A percentile compares a stretch with the other conserved stretches of the same genome.
Conservation (phyloP, 768 basidiomycete genomes). For the Roridomyces roridus region DNA sequence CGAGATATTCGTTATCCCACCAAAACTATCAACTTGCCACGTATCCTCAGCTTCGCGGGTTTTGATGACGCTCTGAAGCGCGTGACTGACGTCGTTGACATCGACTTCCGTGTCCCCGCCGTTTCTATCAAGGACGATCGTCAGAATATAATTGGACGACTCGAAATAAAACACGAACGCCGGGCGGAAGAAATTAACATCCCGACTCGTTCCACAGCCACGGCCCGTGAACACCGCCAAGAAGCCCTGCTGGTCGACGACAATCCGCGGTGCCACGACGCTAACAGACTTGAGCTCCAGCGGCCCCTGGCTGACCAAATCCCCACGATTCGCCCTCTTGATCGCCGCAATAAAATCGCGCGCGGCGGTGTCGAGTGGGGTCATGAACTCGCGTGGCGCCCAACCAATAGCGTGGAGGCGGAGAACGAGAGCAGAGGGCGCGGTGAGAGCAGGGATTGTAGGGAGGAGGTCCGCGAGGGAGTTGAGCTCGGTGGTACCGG, state of each 20-base stretch:
- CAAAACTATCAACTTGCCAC: constrained; percentile 35
- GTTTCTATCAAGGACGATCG: constrained; percentile 13
- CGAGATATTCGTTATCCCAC: constrained; percentile 25
- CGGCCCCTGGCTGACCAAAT: constrained; percentile 29
- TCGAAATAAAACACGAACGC: no score
- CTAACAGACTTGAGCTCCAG: constrained; percentile 33
- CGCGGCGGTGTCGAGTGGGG: constrained; percentile 25
- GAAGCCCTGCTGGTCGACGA: constrained; percentile 34
- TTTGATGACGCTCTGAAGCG: constrained; percentile 26
- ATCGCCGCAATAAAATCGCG: constrained; percentile 31
- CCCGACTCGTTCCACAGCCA: constrained; percentile 32
- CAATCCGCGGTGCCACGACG: constrained; percentile 32
- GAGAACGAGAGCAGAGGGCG: constrained; percentile 17
- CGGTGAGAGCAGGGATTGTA: constrained; percentile 1
- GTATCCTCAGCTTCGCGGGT: constrained; percentile 31
- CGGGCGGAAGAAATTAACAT: constrained; percentile 36
- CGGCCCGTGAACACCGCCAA: constrained; percentile 36
- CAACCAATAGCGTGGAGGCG: constrained; percentile 15
- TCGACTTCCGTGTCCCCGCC: constrained; percentile 36
- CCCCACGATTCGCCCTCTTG: constrained; percentile 27
- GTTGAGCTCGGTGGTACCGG: not conserved
- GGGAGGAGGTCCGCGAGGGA: not conserved
- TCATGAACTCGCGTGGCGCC: constrained; percentile 10
- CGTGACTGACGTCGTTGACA: constrained; percentile 33
- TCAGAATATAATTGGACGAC: not conserved